Evolutionary conservation across 495 filamentous ascomycete genomes (phyloP).

Genomic region (Penicillium nucicola): DNA sequence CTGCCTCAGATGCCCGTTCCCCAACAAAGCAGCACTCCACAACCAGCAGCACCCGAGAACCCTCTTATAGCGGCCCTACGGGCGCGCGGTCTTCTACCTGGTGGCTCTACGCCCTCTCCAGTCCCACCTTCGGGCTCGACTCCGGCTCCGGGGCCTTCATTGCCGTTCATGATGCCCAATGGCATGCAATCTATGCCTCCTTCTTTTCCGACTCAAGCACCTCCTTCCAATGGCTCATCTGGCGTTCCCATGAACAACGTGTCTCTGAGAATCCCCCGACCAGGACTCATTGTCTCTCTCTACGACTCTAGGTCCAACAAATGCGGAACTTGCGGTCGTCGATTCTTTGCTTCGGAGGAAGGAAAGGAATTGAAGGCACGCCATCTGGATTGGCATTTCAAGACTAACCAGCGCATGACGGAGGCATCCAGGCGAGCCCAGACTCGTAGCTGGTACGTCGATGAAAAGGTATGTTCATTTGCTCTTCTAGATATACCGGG

Average conservation of each 20-base stretch:
- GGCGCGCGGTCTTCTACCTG: conserved; percentile 46
- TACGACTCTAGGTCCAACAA: conserved; percentile 78
- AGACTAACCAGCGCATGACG: conserved; percentile 81
- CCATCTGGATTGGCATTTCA: conserved; percentile 98
- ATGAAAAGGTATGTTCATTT: conserved; percentile 70
- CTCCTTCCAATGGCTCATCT: conserved; percentile 38
- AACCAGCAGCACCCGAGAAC: conserved; percentile 33
- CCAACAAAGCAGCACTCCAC: conserved; percentile 28
- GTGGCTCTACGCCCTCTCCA: conserved; percentile 32
- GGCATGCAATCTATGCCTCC: conserved; percentile 38
- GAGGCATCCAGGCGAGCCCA: conserved; percentile 79
- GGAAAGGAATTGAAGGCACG: conserved; percentile 83
- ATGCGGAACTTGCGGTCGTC: conserved; percentile 86
- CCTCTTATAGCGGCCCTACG: conserved; percentile 46
- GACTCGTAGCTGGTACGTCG: conserved; percentile 89
- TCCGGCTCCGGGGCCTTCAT: conserved; percentile 19
- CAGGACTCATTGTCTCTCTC: conserved; percentile 65
- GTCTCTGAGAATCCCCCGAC: conserved; percentile 77
- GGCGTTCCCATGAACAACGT: conserved; percentile 67
- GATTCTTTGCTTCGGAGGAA: conserved; percentile 73
- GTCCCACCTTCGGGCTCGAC: conserved; percentile 21
- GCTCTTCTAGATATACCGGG: background rate
- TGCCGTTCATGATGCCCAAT: conserved; percentile 43
- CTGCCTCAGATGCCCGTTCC: conserved; percentile 21
- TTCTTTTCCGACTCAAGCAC: conserved; percentile 24